phyloP scores from a whole-genome alignment of 2,329 filamentous ascomycete genomes.

The Colletotrichum sp. region DNA sequence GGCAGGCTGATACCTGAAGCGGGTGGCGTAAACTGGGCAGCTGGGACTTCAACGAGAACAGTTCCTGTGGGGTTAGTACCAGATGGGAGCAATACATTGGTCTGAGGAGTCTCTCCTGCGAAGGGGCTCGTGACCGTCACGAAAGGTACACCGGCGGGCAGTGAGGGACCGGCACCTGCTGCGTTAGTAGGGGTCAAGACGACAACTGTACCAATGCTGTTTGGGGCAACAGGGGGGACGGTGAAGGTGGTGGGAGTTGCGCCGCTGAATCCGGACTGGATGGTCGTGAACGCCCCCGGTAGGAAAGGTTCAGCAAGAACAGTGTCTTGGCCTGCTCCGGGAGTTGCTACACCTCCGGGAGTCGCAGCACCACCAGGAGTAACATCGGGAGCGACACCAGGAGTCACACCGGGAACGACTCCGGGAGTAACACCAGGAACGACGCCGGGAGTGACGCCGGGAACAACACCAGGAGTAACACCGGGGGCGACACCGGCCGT shows the following conservation, averaged over 20 bases:
- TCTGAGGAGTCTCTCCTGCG: background rate
- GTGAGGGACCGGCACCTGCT: background rate
- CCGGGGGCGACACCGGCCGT: background rate
- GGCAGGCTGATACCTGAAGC: background rate
- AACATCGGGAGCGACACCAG: background rate
- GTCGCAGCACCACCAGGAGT: background rate
- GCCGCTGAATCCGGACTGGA: conserved; percentile 8
- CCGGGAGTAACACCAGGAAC: background rate
- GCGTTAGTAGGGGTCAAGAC: conserved; percentile 13
- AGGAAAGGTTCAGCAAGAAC: background rate
- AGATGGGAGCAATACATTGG: background rate
- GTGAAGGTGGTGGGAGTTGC: conserved; percentile 7
- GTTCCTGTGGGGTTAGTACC: conserved; percentile 12
- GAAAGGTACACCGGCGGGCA: conserved; percentile 6
- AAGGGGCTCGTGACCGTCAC: background rate
- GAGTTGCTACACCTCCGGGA: background rate
- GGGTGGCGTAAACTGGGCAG: background rate
- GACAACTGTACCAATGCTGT: background rate
- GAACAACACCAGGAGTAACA: background rate
- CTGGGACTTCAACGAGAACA: background rate
- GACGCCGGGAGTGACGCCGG: background rate
- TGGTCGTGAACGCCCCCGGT: background rate
- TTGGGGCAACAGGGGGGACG: background rate
- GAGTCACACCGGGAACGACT: background rate
- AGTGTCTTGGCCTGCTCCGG: background rate